Base-by-base conservation (phyloP, 805 yeast species). In the Sugiyamaella chiloensis region DNA sequence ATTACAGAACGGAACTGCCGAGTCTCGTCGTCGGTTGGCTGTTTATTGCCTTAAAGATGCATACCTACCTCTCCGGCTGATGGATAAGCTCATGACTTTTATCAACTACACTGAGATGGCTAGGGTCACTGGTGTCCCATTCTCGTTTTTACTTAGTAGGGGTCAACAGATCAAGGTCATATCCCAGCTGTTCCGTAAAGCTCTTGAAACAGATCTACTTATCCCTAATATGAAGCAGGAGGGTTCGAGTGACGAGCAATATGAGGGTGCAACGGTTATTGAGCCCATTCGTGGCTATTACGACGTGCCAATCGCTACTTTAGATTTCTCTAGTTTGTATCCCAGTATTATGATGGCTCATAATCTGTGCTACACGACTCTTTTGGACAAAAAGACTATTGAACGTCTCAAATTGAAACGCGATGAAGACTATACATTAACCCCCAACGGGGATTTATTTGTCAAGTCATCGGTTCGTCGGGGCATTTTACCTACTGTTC, bases 331-430 rank as follows among this genome's bases (percentile, higher is more conserved):
- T 56, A 88, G 96, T 47, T 75, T 93, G 75, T 93, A 93, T 67
- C 99, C 99, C 4, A 87, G 96, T 50, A 93, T 93, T 60, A 90
- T 93, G 96, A 93, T 95, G 95, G 99, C 99, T 0, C 98, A 93
- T 67, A 93, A 93, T 64, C 70, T 93, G 50, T 93, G 99, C 65
- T 93, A 93, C 65, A 93, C 99, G 0, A 90, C 99, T 0, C 70
- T 93, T 39, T 67, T 91, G 45, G 84, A 79, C 55, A 80, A 78
- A 52, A 78, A 76, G 36, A 78, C 93, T 0, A 83, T 88, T 35
- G 79, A 81, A 37, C 74, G 85, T 36, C 72, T 84, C 50, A 72
- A 72, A 0, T 69, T 95, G 32, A 71, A 74, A 37, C 80, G 84
- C 52, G 87, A 76, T 51, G 80, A 77, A 47, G 98, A 93, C 62